These are phyloP conservation scores for Tricholoma bakamatsutake DNA, from an alignment of 768 basidiomycete genomes.

Conservation along the genomic window DNA sequence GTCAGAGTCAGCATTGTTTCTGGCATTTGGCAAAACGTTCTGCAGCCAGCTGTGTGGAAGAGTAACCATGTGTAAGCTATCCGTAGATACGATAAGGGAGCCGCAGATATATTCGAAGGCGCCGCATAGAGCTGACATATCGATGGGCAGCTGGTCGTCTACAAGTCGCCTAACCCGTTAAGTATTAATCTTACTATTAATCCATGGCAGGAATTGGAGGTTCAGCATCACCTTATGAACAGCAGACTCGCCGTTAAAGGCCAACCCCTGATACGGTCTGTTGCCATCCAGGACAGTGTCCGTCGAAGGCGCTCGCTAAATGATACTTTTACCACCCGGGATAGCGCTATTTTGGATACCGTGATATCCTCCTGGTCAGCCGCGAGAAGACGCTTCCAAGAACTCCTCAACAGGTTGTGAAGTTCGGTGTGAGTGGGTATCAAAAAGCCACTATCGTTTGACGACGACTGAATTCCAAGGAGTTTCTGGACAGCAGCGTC, in stretches of 20 bases:
- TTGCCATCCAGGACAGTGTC: background rate
- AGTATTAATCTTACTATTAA: too few relatives aligned
- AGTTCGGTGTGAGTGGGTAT: background rate
- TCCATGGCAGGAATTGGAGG: too few relatives aligned
- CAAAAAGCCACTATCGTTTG: background rate
- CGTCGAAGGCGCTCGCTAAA: background rate
- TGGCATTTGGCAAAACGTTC: conserved; percentile 12
- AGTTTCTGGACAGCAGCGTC: background rate
- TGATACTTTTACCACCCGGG: background rate
- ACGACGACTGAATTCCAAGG: background rate
- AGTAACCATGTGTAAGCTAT: conserved; percentile 36
- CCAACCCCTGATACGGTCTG: too few relatives aligned
- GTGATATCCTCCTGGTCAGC: too few relatives aligned
- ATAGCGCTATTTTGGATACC: background rate
- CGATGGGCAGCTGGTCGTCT: conserved; percentile 28
- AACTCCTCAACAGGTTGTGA: background rate
- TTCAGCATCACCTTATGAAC: conserved; percentile 37
- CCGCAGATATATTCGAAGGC: conserved; percentile 44
- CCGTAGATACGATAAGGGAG: conserved; percentile 26
- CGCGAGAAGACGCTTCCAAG: background rate
- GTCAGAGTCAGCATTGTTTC: too few relatives aligned
- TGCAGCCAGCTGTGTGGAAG: conserved; percentile 52
- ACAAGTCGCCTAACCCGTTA: conserved; percentile 44
- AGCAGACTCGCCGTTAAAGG: conserved; percentile 30
- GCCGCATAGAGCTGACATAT: conserved; percentile 45